phyloP scores from a whole-genome alignment of 495 filamentous ascomycete genomes.

The Neurospora hispaniola region DNA sequence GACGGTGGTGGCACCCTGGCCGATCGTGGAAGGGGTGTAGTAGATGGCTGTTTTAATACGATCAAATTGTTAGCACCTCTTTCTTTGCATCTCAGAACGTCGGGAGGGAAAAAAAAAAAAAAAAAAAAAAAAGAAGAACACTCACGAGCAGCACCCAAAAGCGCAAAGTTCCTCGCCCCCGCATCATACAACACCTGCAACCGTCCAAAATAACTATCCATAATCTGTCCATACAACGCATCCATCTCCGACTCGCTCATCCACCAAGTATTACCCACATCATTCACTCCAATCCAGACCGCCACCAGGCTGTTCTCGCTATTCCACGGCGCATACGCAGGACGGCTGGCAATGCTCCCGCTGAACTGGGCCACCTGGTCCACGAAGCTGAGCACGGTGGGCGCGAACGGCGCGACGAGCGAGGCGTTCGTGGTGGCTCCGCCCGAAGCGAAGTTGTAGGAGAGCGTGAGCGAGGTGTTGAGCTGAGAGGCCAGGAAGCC shows the following conservation, averaged over 20 bases:
- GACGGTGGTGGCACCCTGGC: conserved; percentile 12
- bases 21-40: conserved; percentile 45
- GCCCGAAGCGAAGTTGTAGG: conserved; percentile 60
- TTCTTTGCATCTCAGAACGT: neutral
- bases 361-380: conserved; percentile 47
- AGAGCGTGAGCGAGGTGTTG: conserved; percentile 48
- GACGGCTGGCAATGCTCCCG: conserved; percentile 19
- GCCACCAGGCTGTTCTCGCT: conserved; percentile 51
- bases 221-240: conserved; percentile 41
- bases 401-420: conserved; percentile 37
- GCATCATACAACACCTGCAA: conserved; percentile 47
- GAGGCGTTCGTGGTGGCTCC: conserved; percentile 57
- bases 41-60: conserved; percentile 39
- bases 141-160: conserved; percentile 58
- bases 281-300: conserved; percentile 74
- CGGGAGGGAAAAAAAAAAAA: neutral
- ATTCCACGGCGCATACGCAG: conserved; percentile 45
- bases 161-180: conserved; percentile 66
- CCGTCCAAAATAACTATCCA: conserved; percentile 45
- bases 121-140: neutral
- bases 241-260: conserved; percentile 26
- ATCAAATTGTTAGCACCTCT: neutral
- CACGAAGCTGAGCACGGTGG: conserved; percentile 45
- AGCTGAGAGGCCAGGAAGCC: conserved; percentile 51
- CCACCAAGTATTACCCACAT: conserved; percentile 57